Evolutionary conservation across 345 rosid genomes (phyloP).

Genomic region (Barbarea vulgaris): DNA sequence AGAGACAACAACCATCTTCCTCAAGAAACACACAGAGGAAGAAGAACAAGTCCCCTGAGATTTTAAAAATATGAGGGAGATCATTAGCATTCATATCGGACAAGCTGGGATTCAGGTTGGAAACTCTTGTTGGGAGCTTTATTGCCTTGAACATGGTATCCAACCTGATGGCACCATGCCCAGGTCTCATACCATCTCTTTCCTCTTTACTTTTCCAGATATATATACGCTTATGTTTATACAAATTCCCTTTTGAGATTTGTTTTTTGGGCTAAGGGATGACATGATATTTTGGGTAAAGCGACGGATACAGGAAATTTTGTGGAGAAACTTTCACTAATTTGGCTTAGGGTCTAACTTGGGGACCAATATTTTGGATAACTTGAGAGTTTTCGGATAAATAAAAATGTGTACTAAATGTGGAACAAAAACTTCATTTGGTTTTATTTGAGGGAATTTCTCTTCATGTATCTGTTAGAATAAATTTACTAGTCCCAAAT

Average conservation of each 20-base stretch:
- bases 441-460: too few relatives aligned
- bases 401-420: too few relatives aligned
- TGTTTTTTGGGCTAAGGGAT: background rate
- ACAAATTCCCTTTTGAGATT: background rate
- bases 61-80: slow-evolving; percentile 41
- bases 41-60: slow-evolving; percentile 31
- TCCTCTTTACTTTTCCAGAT: background rate
- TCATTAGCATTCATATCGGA: slow-evolving; percentile 80
- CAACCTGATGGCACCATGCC: slow-evolving; percentile 79
- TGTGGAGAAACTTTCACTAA: too few relatives aligned
- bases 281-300: background rate
- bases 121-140: slow-evolving; percentile 78
- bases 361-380: too few relatives aligned
- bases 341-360: too few relatives aligned
- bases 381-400: too few relatives aligned
- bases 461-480: too few relatives aligned
- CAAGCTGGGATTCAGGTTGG: slow-evolving; percentile 86
- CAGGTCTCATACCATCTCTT: slow-evolving; percentile 35
- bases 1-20: slow-evolving; percentile 4
- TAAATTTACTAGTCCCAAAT: too few relatives aligned
- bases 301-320: too few relatives aligned
- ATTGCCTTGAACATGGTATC: slow-evolving; percentile 78
- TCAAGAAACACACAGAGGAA: slow-evolving; percentile 5
- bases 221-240: background rate
- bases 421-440: too few relatives aligned